phyloP scores from a whole-genome alignment of 2,329 filamentous ascomycete genomes.

The Aspergillus ochraceoroseus region DNA sequence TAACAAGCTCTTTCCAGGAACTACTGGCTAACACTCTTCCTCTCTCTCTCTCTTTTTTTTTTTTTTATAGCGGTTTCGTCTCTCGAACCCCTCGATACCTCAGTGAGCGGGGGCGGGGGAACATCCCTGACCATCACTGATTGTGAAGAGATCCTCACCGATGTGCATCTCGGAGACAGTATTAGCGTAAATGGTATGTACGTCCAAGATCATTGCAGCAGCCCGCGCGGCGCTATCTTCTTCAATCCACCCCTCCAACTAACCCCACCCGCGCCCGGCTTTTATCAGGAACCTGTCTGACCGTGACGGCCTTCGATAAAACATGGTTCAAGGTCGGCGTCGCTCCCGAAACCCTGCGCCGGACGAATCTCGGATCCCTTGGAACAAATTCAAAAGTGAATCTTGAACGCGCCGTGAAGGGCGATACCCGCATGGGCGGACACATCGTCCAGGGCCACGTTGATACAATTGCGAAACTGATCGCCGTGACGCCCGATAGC shows the following conservation, averaged over 20 bases:
- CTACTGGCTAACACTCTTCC: no score
- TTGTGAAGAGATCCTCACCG: slow-evolving; percentile 68
- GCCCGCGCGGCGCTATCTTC: no score
- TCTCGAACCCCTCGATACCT: slow-evolving; percentile 73
- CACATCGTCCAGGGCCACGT: slow-evolving; percentile 98
- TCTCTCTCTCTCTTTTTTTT: not conserved
- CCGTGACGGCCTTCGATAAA: slow-evolving; percentile 67
- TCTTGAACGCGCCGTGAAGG: slow-evolving; percentile 86
- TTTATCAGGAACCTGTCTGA: slow-evolving; percentile 75
- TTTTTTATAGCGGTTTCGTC: slow-evolving; percentile 65
- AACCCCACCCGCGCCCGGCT: no score
- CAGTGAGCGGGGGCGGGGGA: slow-evolving; percentile 65
- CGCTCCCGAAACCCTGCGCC: slow-evolving; percentile 88
- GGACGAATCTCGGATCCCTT: slow-evolving; percentile 86
- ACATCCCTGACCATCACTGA: slow-evolving; percentile 84
- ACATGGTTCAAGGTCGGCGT: slow-evolving; percentile 82
- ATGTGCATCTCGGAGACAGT: slow-evolving; percentile 83
- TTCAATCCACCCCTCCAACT: not conserved
- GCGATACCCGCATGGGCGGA: slow-evolving; percentile 90
- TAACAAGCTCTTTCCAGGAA: not conserved
- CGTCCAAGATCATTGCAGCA: not conserved
- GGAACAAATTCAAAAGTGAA: slow-evolving; percentile 67
- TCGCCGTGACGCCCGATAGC: slow-evolving; percentile 70
- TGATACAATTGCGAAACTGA: slow-evolving; percentile 76
- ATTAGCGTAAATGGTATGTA: slow-evolving; percentile 79